Conservation (phyloP, 805 yeast genomes). For the Ogataea paraovalis region DNA sequence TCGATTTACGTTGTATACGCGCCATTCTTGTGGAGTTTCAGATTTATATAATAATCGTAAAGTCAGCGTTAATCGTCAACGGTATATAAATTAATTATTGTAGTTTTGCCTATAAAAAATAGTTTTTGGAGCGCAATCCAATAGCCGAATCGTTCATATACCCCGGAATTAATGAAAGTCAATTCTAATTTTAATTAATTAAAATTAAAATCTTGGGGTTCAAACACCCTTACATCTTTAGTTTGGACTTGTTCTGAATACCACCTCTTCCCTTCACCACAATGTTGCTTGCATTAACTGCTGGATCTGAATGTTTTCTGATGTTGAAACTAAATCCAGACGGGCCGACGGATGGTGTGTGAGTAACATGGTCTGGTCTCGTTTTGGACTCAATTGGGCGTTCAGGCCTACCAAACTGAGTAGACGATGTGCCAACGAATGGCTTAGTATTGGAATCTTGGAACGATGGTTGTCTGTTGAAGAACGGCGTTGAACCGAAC, state of each 20-base stretch:
- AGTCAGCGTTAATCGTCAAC: too few relatives aligned
- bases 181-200: too few relatives aligned
- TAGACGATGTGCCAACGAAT: not conserved
- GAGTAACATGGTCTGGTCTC: not conserved
- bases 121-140: too few relatives aligned
- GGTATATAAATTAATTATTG: too few relatives aligned
- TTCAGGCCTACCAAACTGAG: not conserved
- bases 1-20: not conserved
- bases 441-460: not conserved
- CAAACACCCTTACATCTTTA: conserved; percentile 15
- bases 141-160: too few relatives aligned
- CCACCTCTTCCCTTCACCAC: conserved; percentile 25
- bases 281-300: conserved; percentile 12
- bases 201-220: too few relatives aligned
- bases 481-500: not conserved
- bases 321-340: conserved; percentile 10
- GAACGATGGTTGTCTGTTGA: not conserved
- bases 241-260: conserved; percentile 19
- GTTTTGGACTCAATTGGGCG: not conserved
- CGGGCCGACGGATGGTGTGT: not conserved
- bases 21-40: not conserved
- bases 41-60: not conserved
- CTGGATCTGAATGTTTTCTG: conserved; percentile 13
- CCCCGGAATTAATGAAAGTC: too few relatives aligned
- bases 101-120: too few relatives aligned